Conservation (phyloP, 2,329 filamentous ascomycete species). For the Westerdykella aurantiaca region DNA sequence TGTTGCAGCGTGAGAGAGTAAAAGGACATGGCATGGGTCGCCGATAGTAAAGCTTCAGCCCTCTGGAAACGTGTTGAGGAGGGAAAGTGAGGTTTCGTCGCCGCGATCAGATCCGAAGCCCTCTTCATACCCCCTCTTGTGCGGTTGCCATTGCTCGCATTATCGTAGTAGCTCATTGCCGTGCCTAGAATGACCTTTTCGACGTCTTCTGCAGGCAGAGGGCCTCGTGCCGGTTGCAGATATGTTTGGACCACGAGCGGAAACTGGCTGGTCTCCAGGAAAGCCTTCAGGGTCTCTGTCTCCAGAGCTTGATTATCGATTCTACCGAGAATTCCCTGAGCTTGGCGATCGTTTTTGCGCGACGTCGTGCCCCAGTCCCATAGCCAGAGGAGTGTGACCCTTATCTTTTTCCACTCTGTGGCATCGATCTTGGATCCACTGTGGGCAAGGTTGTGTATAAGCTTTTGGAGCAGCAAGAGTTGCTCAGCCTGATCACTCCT, state of each 20-base stretch:
- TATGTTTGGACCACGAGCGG: slow-evolving; percentile 52
- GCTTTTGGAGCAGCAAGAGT: slow-evolving; percentile 51
- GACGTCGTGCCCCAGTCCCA: slow-evolving; percentile 61
- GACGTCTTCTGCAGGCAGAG: slow-evolving; percentile 48
- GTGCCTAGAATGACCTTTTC: slow-evolving; percentile 57
- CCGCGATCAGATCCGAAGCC: slow-evolving; percentile 55
- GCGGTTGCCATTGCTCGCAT: slow-evolving; percentile 74
- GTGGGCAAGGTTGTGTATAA: slow-evolving; percentile 50
- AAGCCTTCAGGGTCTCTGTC: slow-evolving; percentile 62
- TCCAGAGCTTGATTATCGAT: slow-evolving; percentile 60
- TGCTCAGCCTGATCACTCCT: slow-evolving; percentile 61
- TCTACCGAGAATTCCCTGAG: slow-evolving; percentile 51
- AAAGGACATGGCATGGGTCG: slow-evolving; percentile 68
- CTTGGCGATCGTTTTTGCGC: slow-evolving; percentile 33
- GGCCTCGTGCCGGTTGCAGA: slow-evolving; percentile 50
- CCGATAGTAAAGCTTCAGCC: slow-evolving; percentile 60
- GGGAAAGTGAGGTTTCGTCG: slow-evolving; percentile 56
- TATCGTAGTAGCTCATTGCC: slow-evolving; percentile 69
- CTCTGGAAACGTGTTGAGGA: slow-evolving; percentile 50
- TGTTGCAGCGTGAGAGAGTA: slow-evolving; percentile 75
- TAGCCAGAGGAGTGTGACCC: slow-evolving; percentile 66
- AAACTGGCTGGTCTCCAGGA: slow-evolving; percentile 61
- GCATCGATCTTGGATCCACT: slow-evolving; percentile 56
- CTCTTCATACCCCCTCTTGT: slow-evolving; percentile 71
- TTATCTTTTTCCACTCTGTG: slow-evolving; percentile 43